Base-by-base conservation (phyloP, 2,329 filamentous ascomycete genomes). In the Colletotrichum cereale region DNA sequence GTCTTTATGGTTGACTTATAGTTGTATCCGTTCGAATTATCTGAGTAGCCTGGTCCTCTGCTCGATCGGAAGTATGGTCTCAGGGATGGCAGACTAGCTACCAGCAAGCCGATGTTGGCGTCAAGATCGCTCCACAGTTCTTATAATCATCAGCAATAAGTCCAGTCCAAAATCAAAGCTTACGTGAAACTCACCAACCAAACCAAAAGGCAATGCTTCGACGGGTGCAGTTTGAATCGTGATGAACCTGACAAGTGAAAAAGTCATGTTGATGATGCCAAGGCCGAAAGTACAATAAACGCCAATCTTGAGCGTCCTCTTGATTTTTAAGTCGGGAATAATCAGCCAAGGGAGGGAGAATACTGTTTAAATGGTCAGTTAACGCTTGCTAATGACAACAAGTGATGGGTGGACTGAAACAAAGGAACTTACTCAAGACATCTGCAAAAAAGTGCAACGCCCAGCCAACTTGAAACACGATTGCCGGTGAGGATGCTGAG, bases 31-130 rank as follows among this genome's bases (percentile, higher is more conserved):
- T 71, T 62, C 6, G 64, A 58, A n/a, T 68, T 60, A 16, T 63
- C 65, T 11, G 68, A 68, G 34, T 58, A 71, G 18, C 65, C 65
- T 38, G 31, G 29, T 12, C 36, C 42, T 16, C 58, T 57, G 29
- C n/a, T 68, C 14, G 68, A 68, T 68, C 68, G 57, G 52, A 71
- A 71, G 38, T 71, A 71, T 1, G 68, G 68, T 48, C 68, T 62
- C 5, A 71, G 26, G 14, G 64, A 71, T 47, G 68, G 68, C 29
- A 71, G 29, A 24, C 56, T 71, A 5, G 68, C 68, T 31, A 71
- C 68, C 29, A 71, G 42, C 16, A 71, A 47, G 4, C 68, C 68
- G 8, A 71, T 67, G 3, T 71, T 71, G 64, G 63, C 57, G 3
- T 71, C 68, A 3, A 71, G 53, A 18, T 68, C 68, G 24, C 68